These are phyloP conservation scores for Quercus gilva DNA, from an alignment of 306 rosid genomes.

Conservation along the genomic window DNA sequence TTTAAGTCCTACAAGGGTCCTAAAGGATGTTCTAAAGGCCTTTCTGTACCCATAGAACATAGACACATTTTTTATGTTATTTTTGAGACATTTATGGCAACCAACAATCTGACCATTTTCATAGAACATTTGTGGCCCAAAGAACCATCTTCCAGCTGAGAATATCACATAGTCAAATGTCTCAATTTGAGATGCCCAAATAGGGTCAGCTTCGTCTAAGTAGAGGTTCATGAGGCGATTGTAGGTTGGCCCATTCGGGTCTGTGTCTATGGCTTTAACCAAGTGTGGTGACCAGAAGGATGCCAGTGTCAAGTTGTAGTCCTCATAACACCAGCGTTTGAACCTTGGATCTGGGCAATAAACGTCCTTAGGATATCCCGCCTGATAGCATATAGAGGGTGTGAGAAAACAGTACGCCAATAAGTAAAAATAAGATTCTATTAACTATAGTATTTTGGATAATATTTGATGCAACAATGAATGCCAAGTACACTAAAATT, in stretches of 20 bases:
- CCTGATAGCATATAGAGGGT: slow-evolving; percentile 32
- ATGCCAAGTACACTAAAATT: too few relatives aligned
- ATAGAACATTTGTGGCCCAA: slow-evolving; percentile 47
- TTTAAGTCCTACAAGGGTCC: slow-evolving; percentile 33
- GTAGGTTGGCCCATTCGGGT: slow-evolving; percentile 36
- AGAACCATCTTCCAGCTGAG: slow-evolving; percentile 94
- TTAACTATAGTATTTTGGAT: too few relatives aligned
- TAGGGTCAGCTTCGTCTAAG: slow-evolving; percentile 60
- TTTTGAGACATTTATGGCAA: slow-evolving; percentile 50
- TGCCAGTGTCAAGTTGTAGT: slow-evolving; percentile 64
- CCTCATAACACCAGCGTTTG: slow-evolving; percentile 48
- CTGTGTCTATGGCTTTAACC: slow-evolving; percentile 47
- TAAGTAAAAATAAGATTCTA: too few relatives aligned
- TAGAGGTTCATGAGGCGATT: slow-evolving; percentile 57
- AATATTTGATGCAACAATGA: too few relatives aligned
- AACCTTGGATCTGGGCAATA: slow-evolving; percentile 42
- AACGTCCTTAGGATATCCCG: slow-evolving; percentile 53
- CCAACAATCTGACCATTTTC: slow-evolving; percentile 56
- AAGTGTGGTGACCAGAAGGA: slow-evolving; percentile 76
- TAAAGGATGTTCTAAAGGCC: slow-evolving; percentile 63
- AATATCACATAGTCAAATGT: slow-evolving; percentile 63
- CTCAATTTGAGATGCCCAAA: slow-evolving; percentile 49
- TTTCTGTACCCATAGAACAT: slow-evolving; percentile 47
- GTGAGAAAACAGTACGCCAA: too few relatives aligned
- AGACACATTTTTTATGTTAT: slow-evolving; percentile 33